phyloP scores from a whole-genome alignment of 2,329 filamentous ascomycete genomes.

The Clarireedia hainanense region DNA sequence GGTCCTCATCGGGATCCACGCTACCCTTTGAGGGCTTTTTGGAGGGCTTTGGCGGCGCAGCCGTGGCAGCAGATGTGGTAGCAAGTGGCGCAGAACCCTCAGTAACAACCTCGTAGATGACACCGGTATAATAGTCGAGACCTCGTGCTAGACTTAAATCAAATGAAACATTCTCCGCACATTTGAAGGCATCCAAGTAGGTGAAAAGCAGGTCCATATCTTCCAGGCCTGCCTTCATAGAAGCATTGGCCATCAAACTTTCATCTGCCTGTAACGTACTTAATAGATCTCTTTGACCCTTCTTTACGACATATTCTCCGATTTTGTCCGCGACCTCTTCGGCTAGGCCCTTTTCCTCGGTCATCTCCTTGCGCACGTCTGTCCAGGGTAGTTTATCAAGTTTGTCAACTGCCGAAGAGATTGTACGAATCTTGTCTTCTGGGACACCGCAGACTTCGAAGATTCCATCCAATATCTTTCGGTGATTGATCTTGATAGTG shows the following conservation, averaged over 20 bases:
- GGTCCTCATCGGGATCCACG: conserved; percentile 49
- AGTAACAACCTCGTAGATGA: conserved; percentile 73
- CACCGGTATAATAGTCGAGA: conserved; percentile 77
- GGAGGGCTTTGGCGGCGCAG: conserved; percentile 30
- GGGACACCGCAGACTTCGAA: conserved; percentile 90
- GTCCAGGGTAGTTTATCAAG: conserved; percentile 88
- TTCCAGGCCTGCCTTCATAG: conserved; percentile 69
- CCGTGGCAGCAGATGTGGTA: conserved; percentile 32
- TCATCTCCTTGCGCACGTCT: conserved; percentile 88
- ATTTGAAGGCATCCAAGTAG: conserved; percentile 72
- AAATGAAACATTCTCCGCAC: conserved; percentile 70
- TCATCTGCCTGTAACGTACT: conserved; percentile 60
- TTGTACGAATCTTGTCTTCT: conserved; percentile 75
- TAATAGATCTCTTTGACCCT: conserved; percentile 68
- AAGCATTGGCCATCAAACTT: conserved; percentile 60
- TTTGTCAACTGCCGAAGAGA: conserved; percentile 92
- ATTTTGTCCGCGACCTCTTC: conserved; percentile 76
- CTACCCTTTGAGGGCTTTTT: conserved; percentile 41
- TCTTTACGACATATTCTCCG: conserved; percentile 72
- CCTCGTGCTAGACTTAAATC: conserved; percentile 86
- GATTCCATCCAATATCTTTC: conserved; percentile 86
- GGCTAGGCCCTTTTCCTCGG: conserved; percentile 78
- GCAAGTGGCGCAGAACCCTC: conserved; percentile 45
- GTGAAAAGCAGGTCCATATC: conserved; percentile 76
- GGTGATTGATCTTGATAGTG: conserved; percentile 91